phyloP scores from a whole-genome alignment of 352 stramenopile genomes.

The Globisporangium cederbergense region DNA sequence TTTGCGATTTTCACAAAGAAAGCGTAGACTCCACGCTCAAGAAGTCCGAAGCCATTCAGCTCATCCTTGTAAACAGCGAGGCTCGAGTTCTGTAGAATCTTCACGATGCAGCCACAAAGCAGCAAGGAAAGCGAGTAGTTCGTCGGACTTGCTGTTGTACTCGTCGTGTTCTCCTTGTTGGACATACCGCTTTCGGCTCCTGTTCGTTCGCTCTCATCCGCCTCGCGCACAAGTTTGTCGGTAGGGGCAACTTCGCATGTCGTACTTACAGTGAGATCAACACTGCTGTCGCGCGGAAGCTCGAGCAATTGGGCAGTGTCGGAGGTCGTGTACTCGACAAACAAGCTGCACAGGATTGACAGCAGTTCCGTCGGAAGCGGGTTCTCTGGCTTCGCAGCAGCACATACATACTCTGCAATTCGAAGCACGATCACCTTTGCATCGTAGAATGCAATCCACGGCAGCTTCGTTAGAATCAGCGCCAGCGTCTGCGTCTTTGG shows the following conservation, averaged over 20 bases:
- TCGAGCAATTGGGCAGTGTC: slow-evolving; percentile 29
- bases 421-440: slow-evolving; percentile 66
- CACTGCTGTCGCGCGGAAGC: not conserved
- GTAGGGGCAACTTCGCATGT: not conserved
- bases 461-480: slow-evolving; percentile 64
- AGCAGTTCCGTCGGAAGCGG: slow-evolving; percentile 55
- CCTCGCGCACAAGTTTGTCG: not conserved
- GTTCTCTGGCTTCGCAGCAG: slow-evolving; percentile 38
- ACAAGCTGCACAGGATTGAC: slow-evolving; percentile 56
- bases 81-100: slow-evolving; percentile 45
- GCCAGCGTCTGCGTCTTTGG: slow-evolving; percentile 65
- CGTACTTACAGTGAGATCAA: not conserved
- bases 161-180: not conserved
- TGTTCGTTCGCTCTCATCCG: not conserved
- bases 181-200: not conserved
- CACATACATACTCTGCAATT: slow-evolving; percentile 78
- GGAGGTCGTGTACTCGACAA: slow-evolving; percentile 41
- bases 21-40: slow-evolving; percentile 61
- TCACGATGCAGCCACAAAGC: slow-evolving; percentile 59
- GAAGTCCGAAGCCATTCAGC: slow-evolving; percentile 50
- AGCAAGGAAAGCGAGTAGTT: slow-evolving; percentile 28
- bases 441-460: slow-evolving; percentile 48
- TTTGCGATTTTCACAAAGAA: slow-evolving; percentile 50
- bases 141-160: not conserved
- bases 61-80: slow-evolving; percentile 37